phyloP scores from a whole-genome alignment of 2,329 filamentous ascomycete genomes.

The Didymella pomorum region DNA sequence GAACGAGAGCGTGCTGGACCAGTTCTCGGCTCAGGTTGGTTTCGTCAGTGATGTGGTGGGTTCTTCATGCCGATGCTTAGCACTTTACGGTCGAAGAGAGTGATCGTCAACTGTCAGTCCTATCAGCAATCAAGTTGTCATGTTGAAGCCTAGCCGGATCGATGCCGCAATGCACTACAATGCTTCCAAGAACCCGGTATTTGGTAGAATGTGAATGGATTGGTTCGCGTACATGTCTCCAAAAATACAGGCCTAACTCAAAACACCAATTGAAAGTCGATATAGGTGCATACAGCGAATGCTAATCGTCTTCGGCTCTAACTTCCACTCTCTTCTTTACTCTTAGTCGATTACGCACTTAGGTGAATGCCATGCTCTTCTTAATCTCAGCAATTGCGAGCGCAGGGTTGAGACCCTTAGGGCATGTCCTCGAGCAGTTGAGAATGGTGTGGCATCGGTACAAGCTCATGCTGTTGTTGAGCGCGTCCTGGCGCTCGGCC shows the following conservation, averaged over 20 bases:
- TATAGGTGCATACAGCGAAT: slow-evolving; percentile 27
- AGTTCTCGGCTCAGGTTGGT: too few species aligned
- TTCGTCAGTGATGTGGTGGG: too few species aligned
- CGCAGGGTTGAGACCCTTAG: slow-evolving; percentile 97
- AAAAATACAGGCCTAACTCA: slow-evolving; percentile 29
- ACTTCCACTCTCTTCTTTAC: not conserved
- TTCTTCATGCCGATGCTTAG: too few species aligned
- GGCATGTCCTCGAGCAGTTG: slow-evolving; percentile 97
- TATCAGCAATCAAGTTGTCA: not conserved
- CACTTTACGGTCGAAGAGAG: too few species aligned
- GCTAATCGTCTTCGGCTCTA: slow-evolving; percentile 7
- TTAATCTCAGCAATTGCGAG: slow-evolving; percentile 97
- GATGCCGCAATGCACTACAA: not conserved
- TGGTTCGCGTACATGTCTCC: slow-evolving; percentile 30
- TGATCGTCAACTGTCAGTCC: too few species aligned
- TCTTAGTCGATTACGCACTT: slow-evolving; percentile 6
- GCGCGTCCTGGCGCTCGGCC: slow-evolving; percentile 83
- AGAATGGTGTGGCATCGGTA: slow-evolving; percentile 99
- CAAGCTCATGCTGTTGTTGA: slow-evolving; percentile 98
- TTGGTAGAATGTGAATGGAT: slow-evolving; percentile 26
- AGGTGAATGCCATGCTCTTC: slow-evolving; percentile 82
- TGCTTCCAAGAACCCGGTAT: not conserved
- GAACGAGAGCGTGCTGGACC: too few species aligned
- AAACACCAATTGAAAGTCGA: slow-evolving; percentile 22
- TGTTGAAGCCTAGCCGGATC: not conserved